Evolutionary conservation across 306 rosid species (phyloP), one percentile per base, ranked within the genome.

Genomic region (Prunus persica): DNA sequence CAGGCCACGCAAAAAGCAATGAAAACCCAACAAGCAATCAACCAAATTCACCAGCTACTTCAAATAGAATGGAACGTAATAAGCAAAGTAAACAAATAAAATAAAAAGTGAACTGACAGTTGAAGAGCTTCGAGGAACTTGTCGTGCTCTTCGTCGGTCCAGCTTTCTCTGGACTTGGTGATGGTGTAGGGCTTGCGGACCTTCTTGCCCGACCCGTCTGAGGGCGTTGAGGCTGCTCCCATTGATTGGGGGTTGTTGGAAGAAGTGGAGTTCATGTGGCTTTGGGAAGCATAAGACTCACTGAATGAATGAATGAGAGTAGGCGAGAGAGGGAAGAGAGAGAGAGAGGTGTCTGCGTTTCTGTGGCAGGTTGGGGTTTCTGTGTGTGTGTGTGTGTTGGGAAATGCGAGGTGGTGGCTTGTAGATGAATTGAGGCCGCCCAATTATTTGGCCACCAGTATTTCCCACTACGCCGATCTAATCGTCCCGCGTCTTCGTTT

Each of bases 41-140:
- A n/a, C 3, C 27, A 30, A 52, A 66, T 11, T 18, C 19, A 71
- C 16, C 67, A 30, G 2, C 11, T 16, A 51, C 7, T 51, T 51
- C 19, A 13, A 51, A 13, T 18, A 14, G 57, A 22, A 2, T 7
- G 72, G 20, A 46, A 46, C 3, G 13, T n/a, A 68, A 67, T 4
- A 25, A 16, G n/a, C 45, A 43, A 19, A 28, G 32, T 1, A 65
- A 5, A 15, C 55, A 45, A 13, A 70, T 7, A 62, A 28, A 66
- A 15, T 22, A 27, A 9, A 27, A 4, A 24, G 14, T 60, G 55
- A 62, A 84, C 92, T 80, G 12, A 93, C 98, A 91, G 82, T 73
- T 93, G 97, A 75, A 93, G 98, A 80, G 98, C 97, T 88, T 93
- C 98, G 1, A 93, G 97, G 81, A 93, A 93, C 87, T 91, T 93